Conservation (phyloP, 371 early-diverging fungal species). For the Lichtheimia ornata region DNA sequence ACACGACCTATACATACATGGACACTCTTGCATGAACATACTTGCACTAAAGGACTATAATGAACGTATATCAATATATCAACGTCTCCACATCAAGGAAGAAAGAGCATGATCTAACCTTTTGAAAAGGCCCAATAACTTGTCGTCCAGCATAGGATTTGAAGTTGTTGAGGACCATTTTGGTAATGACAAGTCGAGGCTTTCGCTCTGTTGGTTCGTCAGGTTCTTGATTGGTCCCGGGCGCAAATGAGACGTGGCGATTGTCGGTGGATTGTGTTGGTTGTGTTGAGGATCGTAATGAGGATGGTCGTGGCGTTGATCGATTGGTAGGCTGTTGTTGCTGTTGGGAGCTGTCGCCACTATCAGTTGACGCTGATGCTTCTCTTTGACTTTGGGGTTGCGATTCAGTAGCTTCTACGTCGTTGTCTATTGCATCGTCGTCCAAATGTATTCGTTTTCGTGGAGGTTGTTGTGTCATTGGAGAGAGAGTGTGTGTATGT, state of each 20-base stretch:
- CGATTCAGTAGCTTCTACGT: neutral
- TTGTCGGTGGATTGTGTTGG: neutral
- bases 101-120: slow-evolving; percentile 52
- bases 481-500: no score
- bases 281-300: neutral
- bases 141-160: slow-evolving; percentile 95
- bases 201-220: slow-evolving; percentile 16
- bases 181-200: slow-evolving; percentile 85
- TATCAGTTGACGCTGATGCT: neutral
- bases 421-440: neutral
- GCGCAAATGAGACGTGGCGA: slow-evolving; percentile 14
- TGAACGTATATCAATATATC: no score
- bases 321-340: neutral
- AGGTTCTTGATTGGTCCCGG: neutral
- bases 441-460: slow-evolving; percentile 13
- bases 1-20: neutral
- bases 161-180: slow-evolving; percentile 93
- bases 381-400: neutral
- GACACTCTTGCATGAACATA: slow-evolving; percentile 9
- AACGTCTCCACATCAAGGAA: no score
- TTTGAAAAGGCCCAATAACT: slow-evolving; percentile 97
- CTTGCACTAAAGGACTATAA: slow-evolving; percentile 52
- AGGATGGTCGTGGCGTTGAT: neutral
- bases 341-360: neutral
- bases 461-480: slow-evolving; percentile 6